Base-by-base conservation (phyloP, 2,329 filamentous ascomycete species). In the Stachybotrys elegans region DNA sequence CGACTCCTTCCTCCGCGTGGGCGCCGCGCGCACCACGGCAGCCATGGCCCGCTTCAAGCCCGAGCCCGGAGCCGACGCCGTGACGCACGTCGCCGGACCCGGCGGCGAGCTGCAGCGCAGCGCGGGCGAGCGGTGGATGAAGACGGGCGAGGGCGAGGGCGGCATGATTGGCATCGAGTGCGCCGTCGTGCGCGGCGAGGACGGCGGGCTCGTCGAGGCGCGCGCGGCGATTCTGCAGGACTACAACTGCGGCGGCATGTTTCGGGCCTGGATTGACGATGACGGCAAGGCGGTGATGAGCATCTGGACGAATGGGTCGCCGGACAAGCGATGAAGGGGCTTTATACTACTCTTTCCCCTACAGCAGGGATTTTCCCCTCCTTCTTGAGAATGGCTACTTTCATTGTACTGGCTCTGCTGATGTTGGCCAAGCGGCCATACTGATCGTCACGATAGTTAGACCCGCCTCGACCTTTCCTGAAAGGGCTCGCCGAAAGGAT, bases 211-310 rank as follows among this genome's bases (percentile, higher is more conserved):
- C 5, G 58, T 75, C 2, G 65, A 66, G 2, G 60, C 63, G 2
- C 56, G 67, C 13, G 69, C 68, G 2, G 71, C 76, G 42, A 73
- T 94, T 6, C 67, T 91, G 14, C 85, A 83, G 60, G 86, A 91
- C 54, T 90, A 84, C 60, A 95, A 95, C 59, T 93, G 86, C 54
- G 86, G 83, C 5, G 90, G 90, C 1, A 91, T 95, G 86, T 93
- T 90, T 58, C 76, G 89, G 17, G 88, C 88, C 1, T 92, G 85
- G 76, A 68, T 86, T 17, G 78, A 87, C 49, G 75, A 82, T 4
- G 58, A 77, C 2, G 84, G 82, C 0, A 67, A 68, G 46, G 69
- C 73, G 16, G 68, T 72, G 20, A 78, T 81, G 57, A 75, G 76
- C 43, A 48, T 66, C 25, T 67, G 64, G 56, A 55, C 56, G 4